These are phyloP conservation scores for Ceratocystiopsis brevicomis DNA, from an alignment of 2,329 filamentous ascomycete species.

Conservation along the genomic window DNA sequence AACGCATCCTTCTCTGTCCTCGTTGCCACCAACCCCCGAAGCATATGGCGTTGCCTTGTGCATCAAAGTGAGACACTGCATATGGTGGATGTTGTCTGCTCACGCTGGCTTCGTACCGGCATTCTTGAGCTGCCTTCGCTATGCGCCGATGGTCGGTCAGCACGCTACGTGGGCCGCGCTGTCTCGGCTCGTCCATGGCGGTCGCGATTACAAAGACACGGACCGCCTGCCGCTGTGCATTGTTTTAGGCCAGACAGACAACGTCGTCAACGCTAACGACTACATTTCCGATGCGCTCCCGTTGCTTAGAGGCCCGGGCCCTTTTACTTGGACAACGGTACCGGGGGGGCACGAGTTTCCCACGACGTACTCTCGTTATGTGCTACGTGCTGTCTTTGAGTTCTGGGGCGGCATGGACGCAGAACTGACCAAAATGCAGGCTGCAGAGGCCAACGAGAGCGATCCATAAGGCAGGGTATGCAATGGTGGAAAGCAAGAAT, in stretches of 20 bases:
- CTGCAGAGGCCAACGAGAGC: not conserved
- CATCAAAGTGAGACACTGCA: slow-evolving; percentile 27
- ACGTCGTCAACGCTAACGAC: slow-evolving; percentile 31
- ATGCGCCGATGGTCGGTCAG: slow-evolving; percentile 34
- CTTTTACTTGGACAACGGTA: slow-evolving; percentile 31
- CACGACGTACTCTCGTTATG: slow-evolving; percentile 30
- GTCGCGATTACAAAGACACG: not conserved
- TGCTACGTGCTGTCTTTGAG: slow-evolving; percentile 26
- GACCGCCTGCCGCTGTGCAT: slow-evolving; percentile 26
- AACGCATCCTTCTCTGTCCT: too few relatives aligned
- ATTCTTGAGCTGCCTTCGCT: slow-evolving; percentile 38
- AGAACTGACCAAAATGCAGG: not conserved
- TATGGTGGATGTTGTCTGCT: slow-evolving; percentile 38
- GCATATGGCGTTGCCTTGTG: slow-evolving; percentile 17
- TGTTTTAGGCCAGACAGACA: slow-evolving; percentile 30
- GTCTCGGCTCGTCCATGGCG: slow-evolving; percentile 14
- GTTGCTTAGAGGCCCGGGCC: slow-evolving; percentile 29
- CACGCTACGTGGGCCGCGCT: slow-evolving; percentile 31
- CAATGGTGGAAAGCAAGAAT: not conserved
- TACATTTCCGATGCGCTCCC: slow-evolving; percentile 31
- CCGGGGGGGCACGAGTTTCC: slow-evolving; percentile 42
- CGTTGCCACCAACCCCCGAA: too few relatives aligned
- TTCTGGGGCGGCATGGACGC: slow-evolving; percentile 22
- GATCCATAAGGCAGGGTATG: too few relatives aligned
- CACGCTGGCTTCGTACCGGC: slow-evolving; percentile 40